Conservation (phyloP, 2,329 filamentous ascomycete species). For the Epichloe baconii region DNA sequence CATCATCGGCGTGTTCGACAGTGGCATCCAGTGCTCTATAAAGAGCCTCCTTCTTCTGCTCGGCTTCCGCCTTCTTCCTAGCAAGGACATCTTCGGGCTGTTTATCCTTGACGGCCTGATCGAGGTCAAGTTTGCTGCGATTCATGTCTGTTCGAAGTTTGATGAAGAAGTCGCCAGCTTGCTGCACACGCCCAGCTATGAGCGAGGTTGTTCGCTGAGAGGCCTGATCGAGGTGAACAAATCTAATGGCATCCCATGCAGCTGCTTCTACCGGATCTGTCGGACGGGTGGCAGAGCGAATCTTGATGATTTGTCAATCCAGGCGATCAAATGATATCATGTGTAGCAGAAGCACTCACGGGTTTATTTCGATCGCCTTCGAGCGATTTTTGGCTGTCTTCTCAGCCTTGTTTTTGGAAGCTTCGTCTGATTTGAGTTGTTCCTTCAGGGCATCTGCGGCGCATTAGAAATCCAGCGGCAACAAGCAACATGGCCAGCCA, state of each 20-base stretch:
- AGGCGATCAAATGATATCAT: not conserved
- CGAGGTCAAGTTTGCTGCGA: slow-evolving; percentile 30
- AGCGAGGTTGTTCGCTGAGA: slow-evolving; percentile 23
- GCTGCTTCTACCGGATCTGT: slow-evolving; percentile 32
- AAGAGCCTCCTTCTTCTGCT: slow-evolving; percentile 34
- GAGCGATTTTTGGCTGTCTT: slow-evolving; percentile 30
- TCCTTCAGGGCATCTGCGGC: slow-evolving; percentile 29
- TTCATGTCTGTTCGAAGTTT: slow-evolving; percentile 35
- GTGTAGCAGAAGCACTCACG: slow-evolving; percentile 15
- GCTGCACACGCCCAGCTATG: slow-evolving; percentile 35
- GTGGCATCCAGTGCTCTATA: slow-evolving; percentile 40
- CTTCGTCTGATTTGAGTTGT: slow-evolving; percentile 32
- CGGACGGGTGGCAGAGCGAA: slow-evolving; percentile 31
- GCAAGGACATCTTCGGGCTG: slow-evolving; percentile 22
- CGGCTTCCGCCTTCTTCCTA: slow-evolving; percentile 27
- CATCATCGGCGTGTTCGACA: slow-evolving; percentile 39
- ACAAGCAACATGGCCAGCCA: not conserved
- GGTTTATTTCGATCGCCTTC: slow-evolving; percentile 28
- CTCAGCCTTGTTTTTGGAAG: slow-evolving; percentile 31
- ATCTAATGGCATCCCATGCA: slow-evolving; percentile 39
- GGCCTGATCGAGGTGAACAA: slow-evolving; percentile 32
- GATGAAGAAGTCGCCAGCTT: slow-evolving; percentile 37
- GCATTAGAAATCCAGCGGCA: not conserved
- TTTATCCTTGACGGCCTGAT: slow-evolving; percentile 30
- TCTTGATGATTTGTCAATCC: slow-evolving; percentile 10